Evolutionary conservation across 2,329 filamentous ascomycete genomes (phyloP).

Genomic region (Aspergillus sp.): DNA sequence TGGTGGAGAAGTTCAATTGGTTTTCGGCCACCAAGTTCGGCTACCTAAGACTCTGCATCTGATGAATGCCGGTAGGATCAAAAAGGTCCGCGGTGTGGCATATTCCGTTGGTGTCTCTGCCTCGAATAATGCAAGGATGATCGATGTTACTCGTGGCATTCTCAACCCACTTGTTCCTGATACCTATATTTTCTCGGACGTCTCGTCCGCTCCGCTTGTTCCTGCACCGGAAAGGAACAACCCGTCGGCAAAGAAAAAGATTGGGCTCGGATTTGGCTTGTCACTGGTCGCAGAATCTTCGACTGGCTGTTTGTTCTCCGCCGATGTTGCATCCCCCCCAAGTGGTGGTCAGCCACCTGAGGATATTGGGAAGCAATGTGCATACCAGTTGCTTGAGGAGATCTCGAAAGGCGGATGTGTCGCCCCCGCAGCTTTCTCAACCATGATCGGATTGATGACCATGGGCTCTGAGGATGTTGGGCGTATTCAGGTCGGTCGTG

Average conservation of each 20-base stretch:
- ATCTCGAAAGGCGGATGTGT: slow-evolving; percentile 82
- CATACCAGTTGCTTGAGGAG: slow-evolving; percentile 82
- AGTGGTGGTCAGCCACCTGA: slow-evolving; percentile 82
- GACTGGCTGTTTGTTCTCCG: slow-evolving; percentile 81
- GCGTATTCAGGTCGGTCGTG: slow-evolving; percentile 74
- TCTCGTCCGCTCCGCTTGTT: slow-evolving; percentile 60
- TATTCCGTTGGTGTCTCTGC: slow-evolving; percentile 91
- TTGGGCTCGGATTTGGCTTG: slow-evolving; percentile 88
- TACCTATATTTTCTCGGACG: slow-evolving; percentile 80
- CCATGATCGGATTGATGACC: slow-evolving; percentile 85
- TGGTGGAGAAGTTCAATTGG: slow-evolving; percentile 87
- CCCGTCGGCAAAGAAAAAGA: slow-evolving; percentile 54
- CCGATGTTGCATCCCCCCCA: slow-evolving; percentile 73
- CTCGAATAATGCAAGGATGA: slow-evolving; percentile 93
- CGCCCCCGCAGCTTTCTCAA: slow-evolving; percentile 67
- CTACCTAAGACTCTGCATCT: slow-evolving; percentile 92
- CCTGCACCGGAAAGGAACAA: slow-evolving; percentile 70
- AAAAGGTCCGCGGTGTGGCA: slow-evolving; percentile 86
- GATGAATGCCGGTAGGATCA: slow-evolving; percentile 78
- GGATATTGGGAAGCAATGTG: slow-evolving; percentile 84
- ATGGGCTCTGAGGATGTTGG: slow-evolving; percentile 98
- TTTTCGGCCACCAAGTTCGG: slow-evolving; percentile 90
- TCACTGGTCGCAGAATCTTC: slow-evolving; percentile 91
- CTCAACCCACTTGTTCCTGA: slow-evolving; percentile 84
- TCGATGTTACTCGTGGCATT: slow-evolving; percentile 81